Evolutionary conservation across 2,329 filamentous ascomycete genomes (phyloP), one percentile per base, ranked within the genome.

Genomic region (Aspergillus novofumigatus): DNA sequence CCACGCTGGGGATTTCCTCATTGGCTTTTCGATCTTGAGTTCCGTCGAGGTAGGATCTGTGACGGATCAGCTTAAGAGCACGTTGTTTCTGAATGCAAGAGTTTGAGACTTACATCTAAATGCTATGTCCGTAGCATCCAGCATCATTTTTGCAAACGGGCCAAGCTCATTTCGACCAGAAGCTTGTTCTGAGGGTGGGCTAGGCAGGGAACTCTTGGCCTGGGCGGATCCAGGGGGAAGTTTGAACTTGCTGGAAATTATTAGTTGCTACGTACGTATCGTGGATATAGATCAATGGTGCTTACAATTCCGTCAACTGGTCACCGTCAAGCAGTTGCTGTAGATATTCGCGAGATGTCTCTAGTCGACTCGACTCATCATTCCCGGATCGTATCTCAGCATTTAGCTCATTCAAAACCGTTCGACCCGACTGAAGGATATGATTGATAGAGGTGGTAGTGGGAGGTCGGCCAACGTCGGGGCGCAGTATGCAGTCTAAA

Each of bases 321-420:
- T 87, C 83, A 1, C 86, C 83, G 67, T 86, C 86, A 55, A 97
- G 74, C 44, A 96, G 82, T 61, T 87, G 85, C 56, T 90, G 84
- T 29, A 97, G 80, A 70, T 93, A 87, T 65, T 88, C 83, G 49
- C 92, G 80, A 10, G 86, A 88, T 64, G 87, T 85, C 64, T 90
- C 87, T 49, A 92, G 78, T 61, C 85, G 83, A 68, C 84, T 83
- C 21, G 89, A 87, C 49, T 74, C 71, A 49, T 71, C 69, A 29
- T 81, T 80, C 47, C 83, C 81, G 50, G 83, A 82, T 44, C 79
- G 75, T 58, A 87, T 86, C 70, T 93, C 90, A 62, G 80, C 79
- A 68, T 94, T 92, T 50, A 97, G 77, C 49, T 82, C 82, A 63
- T 88, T 85, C 64, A 92, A 72, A 42, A 81, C 77, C 63, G 78